A percentile compares a stretch with the other conserved stretches of the same genome.
Evolutionary conservation across 495 filamentous ascomycete species (phyloP).

Genomic region (Aspergillus sclerotiicarbonarius): DNA sequence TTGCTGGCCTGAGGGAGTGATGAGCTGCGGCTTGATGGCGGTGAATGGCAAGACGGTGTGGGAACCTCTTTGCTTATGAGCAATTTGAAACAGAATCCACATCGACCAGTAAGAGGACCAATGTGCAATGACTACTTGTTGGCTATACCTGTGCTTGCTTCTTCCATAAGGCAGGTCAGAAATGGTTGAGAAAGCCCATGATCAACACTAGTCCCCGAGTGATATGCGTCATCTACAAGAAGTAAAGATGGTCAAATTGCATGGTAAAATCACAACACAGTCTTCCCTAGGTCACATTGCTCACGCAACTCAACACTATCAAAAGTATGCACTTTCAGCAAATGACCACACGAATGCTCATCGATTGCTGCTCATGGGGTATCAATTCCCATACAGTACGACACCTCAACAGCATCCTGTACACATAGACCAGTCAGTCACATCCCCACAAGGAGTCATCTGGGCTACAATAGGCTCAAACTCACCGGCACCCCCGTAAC

Average conservation of each 20-base stretch:
- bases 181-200: too few species aligned
- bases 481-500: not conserved
- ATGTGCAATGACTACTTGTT: too few species aligned
- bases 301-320: not conserved
- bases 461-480: not conserved
- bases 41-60: conserved; percentile 10
- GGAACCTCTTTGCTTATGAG: too few species aligned
- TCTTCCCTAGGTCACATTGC: not conserved
- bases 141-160: too few species aligned
- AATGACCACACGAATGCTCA: not conserved
- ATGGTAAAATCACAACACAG: not conserved
- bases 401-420: not conserved
- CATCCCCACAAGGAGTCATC: not conserved
- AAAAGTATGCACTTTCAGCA: not conserved
- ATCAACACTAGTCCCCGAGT: too few species aligned
- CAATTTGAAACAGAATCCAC: too few species aligned
- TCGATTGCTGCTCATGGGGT: too few species aligned
- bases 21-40: conserved; percentile 5
- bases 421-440: not conserved
- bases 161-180: too few species aligned
- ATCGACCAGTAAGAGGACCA: too few species aligned
- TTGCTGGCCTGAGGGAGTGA: not conserved
- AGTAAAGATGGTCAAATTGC: not conserved
- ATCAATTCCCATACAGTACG: not conserved
- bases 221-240: too few species aligned